phyloP scores from a whole-genome alignment of 192 early-diverging fungal genomes.

The Entomortierella chlamydospora region DNA sequence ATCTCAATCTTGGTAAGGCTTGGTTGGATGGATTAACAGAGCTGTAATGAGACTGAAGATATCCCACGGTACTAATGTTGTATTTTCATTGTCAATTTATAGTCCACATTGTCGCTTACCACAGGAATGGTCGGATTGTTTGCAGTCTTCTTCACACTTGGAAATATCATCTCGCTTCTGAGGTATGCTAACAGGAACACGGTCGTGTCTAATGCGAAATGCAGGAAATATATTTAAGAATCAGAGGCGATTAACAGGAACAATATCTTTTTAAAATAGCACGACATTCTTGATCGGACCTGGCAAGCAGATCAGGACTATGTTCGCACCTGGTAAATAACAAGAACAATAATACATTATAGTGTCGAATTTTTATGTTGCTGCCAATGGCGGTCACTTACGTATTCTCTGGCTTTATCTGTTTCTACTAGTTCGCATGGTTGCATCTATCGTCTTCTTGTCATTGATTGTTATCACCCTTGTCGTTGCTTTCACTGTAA shows the following conservation, averaged over 20 bases:
- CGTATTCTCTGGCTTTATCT: too few species aligned
- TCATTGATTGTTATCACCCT: slow-evolving; percentile 76
- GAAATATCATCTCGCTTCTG: slow-evolving; percentile 88
- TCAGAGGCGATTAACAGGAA: too few species aligned
- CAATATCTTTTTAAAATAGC: slow-evolving; percentile 43
- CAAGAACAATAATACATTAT: background rate
- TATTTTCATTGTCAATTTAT: background rate
- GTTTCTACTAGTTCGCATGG: slow-evolving; percentile 66
- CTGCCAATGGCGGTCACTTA: too few species aligned
- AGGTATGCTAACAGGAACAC: slow-evolving; percentile 52
- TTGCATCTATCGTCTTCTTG: slow-evolving; percentile 81
- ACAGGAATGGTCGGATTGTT: slow-evolving; percentile 76
- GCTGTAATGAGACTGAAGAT: background rate
- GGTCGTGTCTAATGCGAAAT: too few species aligned
- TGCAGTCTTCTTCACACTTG: slow-evolving; percentile 91
- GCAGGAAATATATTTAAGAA: too few species aligned
- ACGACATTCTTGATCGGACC: slow-evolving; percentile 94
- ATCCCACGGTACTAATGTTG: too few species aligned
- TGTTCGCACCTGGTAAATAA: slow-evolving; percentile 73
- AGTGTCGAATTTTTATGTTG: background rate
- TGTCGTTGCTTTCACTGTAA: slow-evolving; percentile 76
- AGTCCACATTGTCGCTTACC: slow-evolving; percentile 71
- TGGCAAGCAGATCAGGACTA: slow-evolving; percentile 87
- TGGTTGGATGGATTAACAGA: too few species aligned
- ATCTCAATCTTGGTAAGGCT: slow-evolving; percentile 78